These are phyloP conservation scores for Cymbopogon citratus DNA, from an alignment of 176 grass and related monocot genomes.

Conservation along the genomic window DNA sequence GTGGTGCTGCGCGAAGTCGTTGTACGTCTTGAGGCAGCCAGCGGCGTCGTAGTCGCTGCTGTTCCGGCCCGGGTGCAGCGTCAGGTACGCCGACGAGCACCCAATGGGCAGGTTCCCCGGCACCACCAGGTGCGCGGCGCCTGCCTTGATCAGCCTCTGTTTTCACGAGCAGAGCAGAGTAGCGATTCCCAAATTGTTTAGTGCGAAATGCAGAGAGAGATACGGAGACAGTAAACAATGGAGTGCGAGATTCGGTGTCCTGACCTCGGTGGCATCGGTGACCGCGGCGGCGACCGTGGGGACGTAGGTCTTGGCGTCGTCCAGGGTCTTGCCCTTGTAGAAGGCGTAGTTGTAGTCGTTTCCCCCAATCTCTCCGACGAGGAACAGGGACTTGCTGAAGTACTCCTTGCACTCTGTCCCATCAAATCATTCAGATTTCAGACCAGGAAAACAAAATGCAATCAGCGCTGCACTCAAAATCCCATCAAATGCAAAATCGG, in stretches of 20 bases:
- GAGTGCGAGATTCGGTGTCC: background rate
- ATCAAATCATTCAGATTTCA: background rate
- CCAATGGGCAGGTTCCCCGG: slow-evolving; percentile 81
- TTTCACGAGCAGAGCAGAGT: background rate
- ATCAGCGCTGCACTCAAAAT: background rate
- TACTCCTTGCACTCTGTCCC: slow-evolving; percentile 56
- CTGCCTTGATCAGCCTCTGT: slow-evolving; percentile 66
- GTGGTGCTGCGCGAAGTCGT: slow-evolving; percentile 74
- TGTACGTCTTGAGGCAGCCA: slow-evolving; percentile 68
- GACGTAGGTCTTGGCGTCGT: slow-evolving; percentile 64
- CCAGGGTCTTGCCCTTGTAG: slow-evolving; percentile 64
- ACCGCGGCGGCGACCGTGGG: slow-evolving; percentile 53
- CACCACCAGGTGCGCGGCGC: slow-evolving; percentile 75
- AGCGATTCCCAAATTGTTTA: background rate
- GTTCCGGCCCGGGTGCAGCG: slow-evolving; percentile 42
- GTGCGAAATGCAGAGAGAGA: background rate
- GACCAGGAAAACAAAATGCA: background rate
- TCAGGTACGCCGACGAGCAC: slow-evolving; percentile 83
- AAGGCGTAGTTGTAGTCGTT: slow-evolving; percentile 91
- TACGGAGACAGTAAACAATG: background rate
- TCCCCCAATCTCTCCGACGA: slow-evolving; percentile 81
- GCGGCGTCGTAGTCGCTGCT: slow-evolving; percentile 52
- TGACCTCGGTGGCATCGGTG: slow-evolving; percentile 55
- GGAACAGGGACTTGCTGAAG: slow-evolving; percentile 67
- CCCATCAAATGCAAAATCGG: background rate